Percentiles rank a stretch among this genome's conserved stretches.
phyloP scores from a whole-genome alignment of 371 early-diverging fungal species.

The Gilbertella persicaria region DNA sequence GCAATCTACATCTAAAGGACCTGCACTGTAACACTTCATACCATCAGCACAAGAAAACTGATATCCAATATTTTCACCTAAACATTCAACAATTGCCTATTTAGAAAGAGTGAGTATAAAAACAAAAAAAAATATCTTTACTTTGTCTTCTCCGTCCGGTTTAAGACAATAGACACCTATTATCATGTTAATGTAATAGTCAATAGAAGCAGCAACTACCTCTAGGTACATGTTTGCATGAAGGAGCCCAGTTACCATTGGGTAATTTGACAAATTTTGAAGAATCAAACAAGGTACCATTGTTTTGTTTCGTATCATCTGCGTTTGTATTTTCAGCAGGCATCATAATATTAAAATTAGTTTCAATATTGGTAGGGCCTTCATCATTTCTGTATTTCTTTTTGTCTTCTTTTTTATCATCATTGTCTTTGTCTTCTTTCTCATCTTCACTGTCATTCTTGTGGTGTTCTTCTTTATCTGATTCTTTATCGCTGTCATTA shows the following conservation, averaged over 20 bases:
- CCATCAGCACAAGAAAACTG: conserved; percentile 8
- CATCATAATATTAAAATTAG: no score
- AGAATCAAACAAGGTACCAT: not conserved
- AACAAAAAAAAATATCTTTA: not conserved
- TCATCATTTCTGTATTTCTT: no score
- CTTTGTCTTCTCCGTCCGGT: conserved; percentile 1
- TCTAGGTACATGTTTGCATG: conserved; percentile 10
- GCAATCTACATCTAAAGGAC: conserved; percentile 17
- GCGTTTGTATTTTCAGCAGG: no score
- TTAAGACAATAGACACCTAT: conserved; percentile 8
- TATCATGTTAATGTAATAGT: not conserved
- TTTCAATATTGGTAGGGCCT: no score
- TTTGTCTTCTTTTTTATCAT: no score
- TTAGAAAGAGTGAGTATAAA: not conserved
- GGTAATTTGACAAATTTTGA: conserved; percentile 1
- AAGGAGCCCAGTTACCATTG: conserved; percentile 13
- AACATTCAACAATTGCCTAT: conserved; percentile 12
- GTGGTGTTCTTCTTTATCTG: no score
- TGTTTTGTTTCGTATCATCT: not conserved
- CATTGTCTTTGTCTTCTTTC: no score
- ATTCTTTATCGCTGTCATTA: no score
- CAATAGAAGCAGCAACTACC: not conserved
- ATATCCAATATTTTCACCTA: conserved; percentile 12
- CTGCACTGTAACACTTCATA: conserved; percentile 9
- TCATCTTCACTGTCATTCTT: no score